These are phyloP conservation scores for Ehretia macrophylla DNA, from an alignment of 257 asterid genomes.

Conservation along the genomic window DNA sequence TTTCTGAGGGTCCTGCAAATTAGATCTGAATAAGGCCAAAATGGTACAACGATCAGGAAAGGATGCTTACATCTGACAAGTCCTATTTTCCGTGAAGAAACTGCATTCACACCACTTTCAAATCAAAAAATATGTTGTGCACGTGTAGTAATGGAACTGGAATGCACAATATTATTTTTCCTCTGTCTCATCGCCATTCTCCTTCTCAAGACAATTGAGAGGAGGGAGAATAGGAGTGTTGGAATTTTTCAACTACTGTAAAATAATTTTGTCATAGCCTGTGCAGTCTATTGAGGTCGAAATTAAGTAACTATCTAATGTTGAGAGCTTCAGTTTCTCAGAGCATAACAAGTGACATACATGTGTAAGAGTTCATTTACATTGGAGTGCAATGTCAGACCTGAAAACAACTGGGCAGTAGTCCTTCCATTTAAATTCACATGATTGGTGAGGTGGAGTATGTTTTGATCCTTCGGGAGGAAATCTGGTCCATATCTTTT, in stretches of 20 bases:
- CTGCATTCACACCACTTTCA: neutral
- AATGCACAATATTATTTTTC: no score
- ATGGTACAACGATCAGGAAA: neutral
- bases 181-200: no score
- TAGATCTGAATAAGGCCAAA: constrained; percentile 1
- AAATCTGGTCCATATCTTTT: constrained; percentile 78
- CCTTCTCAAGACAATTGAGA: no score
- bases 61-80: constrained; percentile 2
- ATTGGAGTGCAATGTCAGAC: constrained; percentile 26
- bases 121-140: neutral
- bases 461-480: constrained; percentile 87
- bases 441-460: constrained; percentile 88
- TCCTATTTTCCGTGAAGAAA: neutral
- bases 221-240: no score
- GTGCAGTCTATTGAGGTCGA: no score
- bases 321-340: neutral
- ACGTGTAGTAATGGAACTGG: no score
- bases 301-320: no score
- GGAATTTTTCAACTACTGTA: no score
- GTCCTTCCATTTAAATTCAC: constrained; percentile 93
- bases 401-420: constrained; percentile 91
- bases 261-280: no score
- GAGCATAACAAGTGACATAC: neutral
- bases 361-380: neutral
- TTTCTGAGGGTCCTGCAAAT: constrained; percentile 73